A percentile compares a stretch with the other conserved stretches of the same genome.
Conservation (phyloP, 805 yeast species). For the Saitoella complicata region DNA sequence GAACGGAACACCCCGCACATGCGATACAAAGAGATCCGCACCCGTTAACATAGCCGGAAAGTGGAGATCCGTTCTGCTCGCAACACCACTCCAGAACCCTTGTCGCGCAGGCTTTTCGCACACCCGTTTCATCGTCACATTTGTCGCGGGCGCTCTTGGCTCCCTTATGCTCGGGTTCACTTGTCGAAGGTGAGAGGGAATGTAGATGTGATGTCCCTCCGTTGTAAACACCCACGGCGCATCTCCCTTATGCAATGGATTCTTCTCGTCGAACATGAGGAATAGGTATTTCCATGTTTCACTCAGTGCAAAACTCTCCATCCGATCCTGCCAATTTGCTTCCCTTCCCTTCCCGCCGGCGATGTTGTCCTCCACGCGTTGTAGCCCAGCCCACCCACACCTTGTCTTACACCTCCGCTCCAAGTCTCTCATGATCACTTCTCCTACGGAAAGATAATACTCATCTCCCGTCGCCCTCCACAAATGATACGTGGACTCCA, state of each 20-base stretch:
- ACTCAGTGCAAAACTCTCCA: slow-evolving; percentile 82
- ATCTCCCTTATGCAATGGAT: slow-evolving; percentile 30
- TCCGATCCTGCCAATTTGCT: slow-evolving; percentile 36
- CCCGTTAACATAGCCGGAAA: no score
- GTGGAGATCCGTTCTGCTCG: no score
- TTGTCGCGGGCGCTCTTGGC: no score
- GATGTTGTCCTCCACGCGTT: slow-evolving; percentile 46
- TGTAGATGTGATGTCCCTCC: slow-evolving; percentile 53
- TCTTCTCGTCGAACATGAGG: slow-evolving; percentile 55
- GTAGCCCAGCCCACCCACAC: slow-evolving; percentile 74
- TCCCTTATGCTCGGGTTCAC: no score
- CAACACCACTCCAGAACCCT: no score
- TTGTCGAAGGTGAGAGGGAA: no score
- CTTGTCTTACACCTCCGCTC: slow-evolving; percentile 34
- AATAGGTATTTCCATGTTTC: slow-evolving; percentile 78
- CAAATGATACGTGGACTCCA: slow-evolving; percentile 73
- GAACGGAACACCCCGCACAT: no score
- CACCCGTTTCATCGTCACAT: no score
- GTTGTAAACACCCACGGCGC: slow-evolving; percentile 49
- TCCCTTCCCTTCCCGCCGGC: slow-evolving; percentile 18
- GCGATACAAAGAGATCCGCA: no score
- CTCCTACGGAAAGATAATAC: slow-evolving; percentile 61
- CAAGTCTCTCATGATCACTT: slow-evolving; percentile 40
- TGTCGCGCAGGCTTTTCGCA: no score
- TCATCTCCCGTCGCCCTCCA: slow-evolving; percentile 80